Evolutionary conservation across 2,329 filamentous ascomycete genomes (phyloP).

Genomic region (Lecanicillium sp.): DNA sequence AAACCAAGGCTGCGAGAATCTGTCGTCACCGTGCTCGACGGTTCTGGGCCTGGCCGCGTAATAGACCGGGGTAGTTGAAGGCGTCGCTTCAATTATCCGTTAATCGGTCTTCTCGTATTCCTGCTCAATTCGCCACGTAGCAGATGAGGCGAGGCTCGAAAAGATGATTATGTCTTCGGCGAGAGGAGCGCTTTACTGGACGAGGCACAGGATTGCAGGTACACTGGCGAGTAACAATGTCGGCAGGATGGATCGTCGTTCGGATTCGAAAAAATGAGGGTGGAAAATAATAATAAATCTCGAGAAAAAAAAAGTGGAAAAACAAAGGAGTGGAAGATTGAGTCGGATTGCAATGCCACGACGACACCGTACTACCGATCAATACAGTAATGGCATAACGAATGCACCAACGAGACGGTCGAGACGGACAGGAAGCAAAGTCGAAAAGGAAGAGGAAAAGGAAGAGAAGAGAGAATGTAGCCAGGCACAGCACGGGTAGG

Average conservation of each 20-base stretch:
- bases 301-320: background rate
- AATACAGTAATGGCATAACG: conserved; percentile 16
- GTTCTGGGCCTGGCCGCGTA: background rate
- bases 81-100: too few species aligned
- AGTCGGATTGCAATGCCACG: background rate
- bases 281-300: background rate
- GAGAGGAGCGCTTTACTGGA: too few species aligned
- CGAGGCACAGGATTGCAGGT: too few species aligned
- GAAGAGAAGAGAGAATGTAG: conserved; percentile 5
- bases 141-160: too few species aligned
- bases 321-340: conserved; percentile 9
- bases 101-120: too few species aligned
- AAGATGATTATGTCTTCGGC: too few species aligned
- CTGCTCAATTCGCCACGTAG: too few species aligned
- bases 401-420: conserved; percentile 19
- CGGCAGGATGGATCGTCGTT: too few species aligned
- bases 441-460: conserved; percentile 6
- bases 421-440: conserved; percentile 8
- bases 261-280: conserved; percentile 1
- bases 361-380: conserved; percentile 1
- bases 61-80: background rate
- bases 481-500: background rate
- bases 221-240: too few species aligned
- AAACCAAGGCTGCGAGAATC: conserved; percentile 4
- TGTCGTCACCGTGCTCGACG: conserved; percentile 4